Evolutionary conservation across 2,329 filamentous ascomycete genomes (phyloP).

Genomic region (Rhynchosporium agropyri): DNA sequence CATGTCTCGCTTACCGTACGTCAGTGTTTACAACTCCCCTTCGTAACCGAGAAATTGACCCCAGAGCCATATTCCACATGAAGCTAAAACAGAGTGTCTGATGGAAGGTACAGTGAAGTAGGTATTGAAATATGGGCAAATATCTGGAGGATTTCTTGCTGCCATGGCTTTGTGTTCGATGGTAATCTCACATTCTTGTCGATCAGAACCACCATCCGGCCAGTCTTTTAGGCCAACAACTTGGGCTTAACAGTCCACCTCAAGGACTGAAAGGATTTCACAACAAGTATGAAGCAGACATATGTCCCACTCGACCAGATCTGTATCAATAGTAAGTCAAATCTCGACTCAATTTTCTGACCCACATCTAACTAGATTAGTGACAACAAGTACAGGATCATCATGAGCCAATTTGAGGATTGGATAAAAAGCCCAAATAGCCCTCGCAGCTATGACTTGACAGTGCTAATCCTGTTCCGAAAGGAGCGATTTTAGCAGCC

Average conservation of each 20-base stretch:
- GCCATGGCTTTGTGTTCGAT: conserved; percentile 50
- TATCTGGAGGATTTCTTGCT: conserved; percentile 45
- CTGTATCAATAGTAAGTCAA: conserved; percentile 47
- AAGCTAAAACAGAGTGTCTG: conserved; percentile 27
- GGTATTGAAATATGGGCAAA: conserved; percentile 43
- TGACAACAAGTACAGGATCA: conserved; percentile 53
- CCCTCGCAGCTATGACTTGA: conserved; percentile 46
- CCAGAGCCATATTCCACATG: conserved; percentile 47
- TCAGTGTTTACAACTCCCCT: too few species aligned
- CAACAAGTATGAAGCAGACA: conserved; percentile 58
- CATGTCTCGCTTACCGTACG: too few species aligned
- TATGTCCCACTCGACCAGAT: conserved; percentile 55
- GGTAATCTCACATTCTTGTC: conserved; percentile 56
- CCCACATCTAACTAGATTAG: conserved; percentile 37
- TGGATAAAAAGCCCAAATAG: conserved; percentile 48
- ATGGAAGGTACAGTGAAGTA: too few species aligned
- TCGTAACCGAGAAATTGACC: too few species aligned
- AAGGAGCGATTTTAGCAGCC: conserved; percentile 51
- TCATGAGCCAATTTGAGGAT: conserved; percentile 54
- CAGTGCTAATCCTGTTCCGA: conserved; percentile 48
- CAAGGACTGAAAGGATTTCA: conserved; percentile 55
- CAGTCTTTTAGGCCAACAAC: conserved; percentile 33
- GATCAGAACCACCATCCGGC: conserved; percentile 48
- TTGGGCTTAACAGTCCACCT: conserved; percentile 45
- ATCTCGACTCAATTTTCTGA: background rate